A percentile compares a stretch with the other conserved stretches of the same genome.
These are phyloP conservation scores for Sphaerobolus stellatus DNA, from an alignment of 1,284 basidiomycete genomes.

Conservation along the genomic window DNA sequence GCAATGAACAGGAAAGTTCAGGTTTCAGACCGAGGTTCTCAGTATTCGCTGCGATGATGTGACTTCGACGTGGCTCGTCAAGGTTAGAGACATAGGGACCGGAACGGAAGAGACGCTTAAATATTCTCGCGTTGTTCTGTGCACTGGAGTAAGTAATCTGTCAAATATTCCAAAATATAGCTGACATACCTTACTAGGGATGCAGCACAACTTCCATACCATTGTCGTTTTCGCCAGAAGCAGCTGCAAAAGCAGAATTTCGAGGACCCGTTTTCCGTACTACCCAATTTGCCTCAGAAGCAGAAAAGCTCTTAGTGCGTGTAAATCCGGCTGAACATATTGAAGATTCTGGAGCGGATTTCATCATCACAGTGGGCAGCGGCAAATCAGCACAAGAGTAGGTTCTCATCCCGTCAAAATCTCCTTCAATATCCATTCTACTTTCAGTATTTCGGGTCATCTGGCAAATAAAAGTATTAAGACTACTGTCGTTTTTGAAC, in stretches of 20 bases:
- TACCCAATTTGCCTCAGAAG: conserved; percentile 40
- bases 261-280: conserved; percentile 51
- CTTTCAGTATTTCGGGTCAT: conserved; percentile 45
- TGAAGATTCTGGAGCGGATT: background rate
- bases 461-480: conserved; percentile 44
- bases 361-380: conserved; percentile 50
- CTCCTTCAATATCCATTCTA: background rate
- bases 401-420: conserved; percentile 1
- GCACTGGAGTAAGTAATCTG: conserved; percentile 50
- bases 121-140: conserved; percentile 51
- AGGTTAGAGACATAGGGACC: conserved; percentile 32
- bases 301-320: conserved; percentile 23
- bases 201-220: conserved; percentile 52
- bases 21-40: conserved; percentile 48
- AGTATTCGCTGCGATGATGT: conserved; percentile 36
- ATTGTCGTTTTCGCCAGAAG: conserved; percentile 28
- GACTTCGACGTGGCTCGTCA: conserved; percentile 40
- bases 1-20: no score
- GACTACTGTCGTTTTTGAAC: conserved; percentile 51
- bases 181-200: conserved; percentile 38
- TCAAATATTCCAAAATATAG: background rate
- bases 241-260: conserved; percentile 40
- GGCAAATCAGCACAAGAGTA: conserved; percentile 59
- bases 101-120: conserved; percentile 27
- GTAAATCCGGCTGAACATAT: conserved; percentile 15